These are phyloP conservation scores for Penicillium arizonense DNA, from an alignment of 495 filamentous ascomycete species.

Conservation along the genomic window DNA sequence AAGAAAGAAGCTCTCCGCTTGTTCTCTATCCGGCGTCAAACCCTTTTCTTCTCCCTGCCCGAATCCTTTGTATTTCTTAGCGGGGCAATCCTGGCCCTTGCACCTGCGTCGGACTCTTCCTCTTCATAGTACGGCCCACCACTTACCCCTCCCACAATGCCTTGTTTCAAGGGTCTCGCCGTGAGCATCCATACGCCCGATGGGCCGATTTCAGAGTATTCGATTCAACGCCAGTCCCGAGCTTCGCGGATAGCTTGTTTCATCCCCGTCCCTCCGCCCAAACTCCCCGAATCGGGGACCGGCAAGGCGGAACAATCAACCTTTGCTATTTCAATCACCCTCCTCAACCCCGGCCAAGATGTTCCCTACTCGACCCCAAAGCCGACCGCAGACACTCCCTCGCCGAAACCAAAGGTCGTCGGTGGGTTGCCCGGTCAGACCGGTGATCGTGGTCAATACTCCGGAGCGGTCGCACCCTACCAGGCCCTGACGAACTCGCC, in stretches of 20 bases:
- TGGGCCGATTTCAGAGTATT: slow-evolving; percentile 86
- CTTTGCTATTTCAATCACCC: slow-evolving; percentile 95
- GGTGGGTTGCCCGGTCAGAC: slow-evolving; percentile 62
- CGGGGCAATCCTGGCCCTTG: slow-evolving; percentile 2
- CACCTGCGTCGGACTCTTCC: slow-evolving; percentile 7
- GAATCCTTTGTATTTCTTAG: slow-evolving; percentile 1
- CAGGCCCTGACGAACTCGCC: slow-evolving; percentile 81
- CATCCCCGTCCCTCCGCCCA: slow-evolving; percentile 89
- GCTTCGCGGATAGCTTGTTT: slow-evolving; percentile 92
- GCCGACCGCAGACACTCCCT: slow-evolving; percentile 65
- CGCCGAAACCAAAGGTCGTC: slow-evolving; percentile 76
- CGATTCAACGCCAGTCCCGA: slow-evolving; percentile 89
- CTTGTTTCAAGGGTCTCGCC: slow-evolving; percentile 96
- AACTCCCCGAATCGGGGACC: slow-evolving; percentile 62
- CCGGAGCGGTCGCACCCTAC: slow-evolving; percentile 71
- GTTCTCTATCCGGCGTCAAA: slow-evolving; percentile 5
- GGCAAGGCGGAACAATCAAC: slow-evolving; percentile 85
- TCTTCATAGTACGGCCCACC: slow-evolving; percentile 4
- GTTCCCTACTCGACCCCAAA: slow-evolving; percentile 89
- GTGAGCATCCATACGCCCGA: slow-evolving; percentile 93
- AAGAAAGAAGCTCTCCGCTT: slow-evolving; percentile 9
- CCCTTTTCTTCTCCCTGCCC: background rate
- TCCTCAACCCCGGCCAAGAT: slow-evolving; percentile 81
- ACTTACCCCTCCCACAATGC: slow-evolving; percentile 55
- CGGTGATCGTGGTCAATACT: slow-evolving; percentile 53